These are phyloP conservation scores for Macrotyloma uniflorum DNA, from an alignment of 306 rosid genomes.

Conservation along the genomic window DNA sequence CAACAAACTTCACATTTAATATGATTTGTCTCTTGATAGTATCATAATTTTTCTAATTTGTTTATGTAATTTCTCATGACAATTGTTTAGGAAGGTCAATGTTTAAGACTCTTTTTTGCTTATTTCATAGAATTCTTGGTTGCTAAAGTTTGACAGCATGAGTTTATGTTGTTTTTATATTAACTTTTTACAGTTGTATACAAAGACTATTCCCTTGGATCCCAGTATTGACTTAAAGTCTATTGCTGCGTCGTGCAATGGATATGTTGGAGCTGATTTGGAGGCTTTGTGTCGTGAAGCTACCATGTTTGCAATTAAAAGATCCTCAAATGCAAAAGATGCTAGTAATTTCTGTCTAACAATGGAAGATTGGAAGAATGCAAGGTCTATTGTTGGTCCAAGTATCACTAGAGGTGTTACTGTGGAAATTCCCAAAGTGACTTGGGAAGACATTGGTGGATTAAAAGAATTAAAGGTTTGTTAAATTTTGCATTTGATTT, in stretches of 20 bases:
- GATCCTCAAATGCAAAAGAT: slow-evolving; percentile 56
- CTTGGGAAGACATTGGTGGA: slow-evolving; percentile 96
- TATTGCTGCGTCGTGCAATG: slow-evolving; percentile 88
- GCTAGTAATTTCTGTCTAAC: slow-evolving; percentile 45
- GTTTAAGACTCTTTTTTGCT: background rate
- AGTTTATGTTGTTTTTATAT: slow-evolving; percentile 22
- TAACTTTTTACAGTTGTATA: slow-evolving; percentile 67
- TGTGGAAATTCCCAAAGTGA: slow-evolving; percentile 84
- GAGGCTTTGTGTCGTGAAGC: slow-evolving; percentile 88
- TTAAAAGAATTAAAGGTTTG: slow-evolving; percentile 83
- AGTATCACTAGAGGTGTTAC: slow-evolving; percentile 94
- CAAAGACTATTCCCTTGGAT: slow-evolving; percentile 71
- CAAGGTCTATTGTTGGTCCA: slow-evolving; percentile 70
- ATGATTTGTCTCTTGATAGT: background rate
- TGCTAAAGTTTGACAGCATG: slow-evolving; percentile 13
- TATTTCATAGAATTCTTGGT: slow-evolving; percentile 22
- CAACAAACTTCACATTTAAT: background rate
- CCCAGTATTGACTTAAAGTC: slow-evolving; percentile 56
- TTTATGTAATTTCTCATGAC: background rate
- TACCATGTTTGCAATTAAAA: slow-evolving; percentile 55
- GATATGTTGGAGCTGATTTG: slow-evolving; percentile 94
- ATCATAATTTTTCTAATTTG: slow-evolving; percentile 13
- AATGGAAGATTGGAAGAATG: slow-evolving; percentile 81
- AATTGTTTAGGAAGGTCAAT: slow-evolving; percentile 26
- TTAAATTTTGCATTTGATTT: slow-evolving; percentile 30